phyloP scores from a whole-genome alignment of 495 filamentous ascomycete species.

The Bryoglossum gracile region DNA sequence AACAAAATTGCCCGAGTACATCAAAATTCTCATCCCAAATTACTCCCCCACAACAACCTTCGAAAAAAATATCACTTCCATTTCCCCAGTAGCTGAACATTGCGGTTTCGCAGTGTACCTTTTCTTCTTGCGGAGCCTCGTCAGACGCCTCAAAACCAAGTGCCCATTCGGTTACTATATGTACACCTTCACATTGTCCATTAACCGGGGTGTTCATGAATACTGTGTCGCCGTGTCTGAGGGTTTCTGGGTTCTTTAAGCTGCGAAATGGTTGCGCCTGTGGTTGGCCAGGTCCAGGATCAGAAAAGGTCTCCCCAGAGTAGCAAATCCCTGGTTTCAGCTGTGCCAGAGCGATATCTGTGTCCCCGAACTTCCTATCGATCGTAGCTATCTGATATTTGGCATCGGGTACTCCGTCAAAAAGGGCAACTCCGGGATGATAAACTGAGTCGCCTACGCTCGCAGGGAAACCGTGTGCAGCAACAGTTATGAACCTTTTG shows the following conservation, averaged over 20 bases:
- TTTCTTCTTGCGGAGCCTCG: not conserved
- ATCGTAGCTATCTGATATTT: not conserved
- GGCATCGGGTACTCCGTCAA: not conserved
- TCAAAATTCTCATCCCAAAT: conserved; percentile 4
- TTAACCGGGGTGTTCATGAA: conserved; percentile 1
- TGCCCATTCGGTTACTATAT: not conserved
- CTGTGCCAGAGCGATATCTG: not conserved
- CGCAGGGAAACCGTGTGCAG: not conserved
- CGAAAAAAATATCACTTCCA: not conserved
- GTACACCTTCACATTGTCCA: conserved; percentile 1
- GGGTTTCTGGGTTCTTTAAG: not conserved
- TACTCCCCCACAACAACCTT: conserved; percentile 1
- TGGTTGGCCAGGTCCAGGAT: not conserved
- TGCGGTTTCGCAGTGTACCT: not conserved
- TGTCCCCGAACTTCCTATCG: conserved; percentile 1
- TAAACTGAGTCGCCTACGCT: not conserved
- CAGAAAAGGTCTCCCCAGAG: not conserved
- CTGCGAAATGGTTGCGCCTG: not conserved
- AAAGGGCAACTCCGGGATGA: not conserved
- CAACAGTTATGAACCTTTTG: not conserved
- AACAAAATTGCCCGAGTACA: not conserved
- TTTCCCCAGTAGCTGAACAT: not conserved
- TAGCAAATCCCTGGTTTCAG: not conserved
- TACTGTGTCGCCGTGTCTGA: not conserved
- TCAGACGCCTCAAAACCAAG: not conserved